These are phyloP conservation scores for Protostelium mycophagum DNA, from an alignment of 78 protist species.

Conservation along the genomic window DNA sequence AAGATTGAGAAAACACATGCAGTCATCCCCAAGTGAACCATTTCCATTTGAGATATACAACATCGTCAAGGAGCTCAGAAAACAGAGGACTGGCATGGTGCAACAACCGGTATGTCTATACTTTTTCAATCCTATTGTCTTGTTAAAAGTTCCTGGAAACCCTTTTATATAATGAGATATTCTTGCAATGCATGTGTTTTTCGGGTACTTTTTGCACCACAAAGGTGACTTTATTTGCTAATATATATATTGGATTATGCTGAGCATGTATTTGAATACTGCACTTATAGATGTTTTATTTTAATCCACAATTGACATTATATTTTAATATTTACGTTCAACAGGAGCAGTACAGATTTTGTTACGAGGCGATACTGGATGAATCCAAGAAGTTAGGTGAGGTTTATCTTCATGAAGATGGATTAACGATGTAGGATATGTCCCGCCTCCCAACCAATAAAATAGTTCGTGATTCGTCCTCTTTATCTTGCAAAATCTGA, in stretches of 20 bases:
- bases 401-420: neutral
- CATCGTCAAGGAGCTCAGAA: slow-evolving; percentile 41
- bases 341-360: neutral
- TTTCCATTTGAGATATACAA: slow-evolving; percentile 48
- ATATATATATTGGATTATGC: too few species aligned
- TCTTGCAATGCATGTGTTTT: too few species aligned
- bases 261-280: too few species aligned
- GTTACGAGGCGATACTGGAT: neutral
- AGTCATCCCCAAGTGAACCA: slow-evolving; percentile 3
- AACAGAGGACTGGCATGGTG: slow-evolving; percentile 66
- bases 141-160: neutral
- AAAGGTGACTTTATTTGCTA: too few species aligned
- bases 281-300: too few species aligned
- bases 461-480: too few species aligned
- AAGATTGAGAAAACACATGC: slow-evolving; percentile 14
- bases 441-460: too few species aligned
- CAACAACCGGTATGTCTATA: slow-evolving; percentile 36
- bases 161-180: slow-evolving; percentile 12
- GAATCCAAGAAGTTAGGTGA: neutral
- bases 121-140: neutral
- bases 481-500: too few species aligned
- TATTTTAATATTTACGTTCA: neutral
- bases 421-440: neutral
- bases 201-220: too few species aligned
- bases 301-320: too few species aligned